phyloP scores from a whole-genome alignment of 306 rosid species.

The Oemleria cerasiformis region DNA sequence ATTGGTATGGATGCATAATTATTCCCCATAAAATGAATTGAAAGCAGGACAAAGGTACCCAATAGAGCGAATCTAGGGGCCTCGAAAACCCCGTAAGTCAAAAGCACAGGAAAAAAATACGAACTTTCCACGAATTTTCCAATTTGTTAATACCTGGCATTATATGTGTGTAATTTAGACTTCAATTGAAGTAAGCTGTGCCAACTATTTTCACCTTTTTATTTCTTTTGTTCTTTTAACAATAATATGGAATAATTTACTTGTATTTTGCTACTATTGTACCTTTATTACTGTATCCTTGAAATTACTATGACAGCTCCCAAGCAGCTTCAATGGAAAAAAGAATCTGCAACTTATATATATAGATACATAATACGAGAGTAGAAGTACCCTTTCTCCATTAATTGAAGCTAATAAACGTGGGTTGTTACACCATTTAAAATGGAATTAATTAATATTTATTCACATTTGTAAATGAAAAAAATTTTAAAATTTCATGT shows the following conservation, averaged over 20 bases:
- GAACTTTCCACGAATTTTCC: not conserved
- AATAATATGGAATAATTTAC: too few species aligned
- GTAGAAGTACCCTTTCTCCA: not conserved
- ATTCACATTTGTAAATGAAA: too few species aligned
- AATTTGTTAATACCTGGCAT: not conserved
- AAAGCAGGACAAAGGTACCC: not conserved
- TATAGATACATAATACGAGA: too few species aligned
- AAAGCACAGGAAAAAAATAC: not conserved
- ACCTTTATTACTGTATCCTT: too few species aligned
- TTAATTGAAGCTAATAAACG: not conserved
- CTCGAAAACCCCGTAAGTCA: not conserved
- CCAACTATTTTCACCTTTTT: not conserved
- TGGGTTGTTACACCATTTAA: not conserved
- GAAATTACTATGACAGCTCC: not conserved
- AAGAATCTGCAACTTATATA: too few species aligned
- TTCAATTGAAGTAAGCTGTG: not conserved
- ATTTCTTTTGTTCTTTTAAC: too few species aligned
- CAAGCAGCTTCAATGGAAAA: not conserved
- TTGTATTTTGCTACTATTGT: too few species aligned
- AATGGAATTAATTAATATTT: not conserved
- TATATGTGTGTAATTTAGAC: not conserved
- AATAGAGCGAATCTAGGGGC: not conserved
- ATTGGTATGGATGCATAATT: not conserved
- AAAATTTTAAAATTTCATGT: too few species aligned
- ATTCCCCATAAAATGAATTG: not conserved